Evolutionary conservation across 192 early-diverging fungal species (phyloP).

Genomic region (Podila minutissima): DNA sequence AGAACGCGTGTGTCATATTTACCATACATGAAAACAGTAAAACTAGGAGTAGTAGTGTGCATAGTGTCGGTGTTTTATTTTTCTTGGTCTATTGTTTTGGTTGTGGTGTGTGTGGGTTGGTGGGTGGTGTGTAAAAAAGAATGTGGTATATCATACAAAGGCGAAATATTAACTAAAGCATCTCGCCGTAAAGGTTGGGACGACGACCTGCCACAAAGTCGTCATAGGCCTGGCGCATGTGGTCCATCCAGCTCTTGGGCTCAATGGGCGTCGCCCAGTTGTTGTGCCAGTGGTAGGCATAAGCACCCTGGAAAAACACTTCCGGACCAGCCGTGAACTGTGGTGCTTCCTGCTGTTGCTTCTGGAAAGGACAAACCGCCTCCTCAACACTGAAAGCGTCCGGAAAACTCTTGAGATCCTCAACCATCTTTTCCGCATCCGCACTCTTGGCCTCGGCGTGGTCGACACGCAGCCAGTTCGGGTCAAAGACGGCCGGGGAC

Average conservation of each 20-base stretch:
- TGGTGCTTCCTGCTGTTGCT: neutral
- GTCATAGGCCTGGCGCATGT: conserved; percentile 30
- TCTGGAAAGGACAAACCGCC: conserved; percentile 25
- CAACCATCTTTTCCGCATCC: conserved; percentile 25
- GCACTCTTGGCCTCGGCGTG: conserved; percentile 9
- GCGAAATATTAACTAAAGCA: neutral
- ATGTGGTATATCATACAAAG: neutral
- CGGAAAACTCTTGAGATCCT: conserved; percentile 25
- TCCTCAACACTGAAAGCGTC: conserved; percentile 16
- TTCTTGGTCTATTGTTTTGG: neutral
- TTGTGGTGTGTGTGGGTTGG: neutral
- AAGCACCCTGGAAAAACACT: conserved; percentile 41
- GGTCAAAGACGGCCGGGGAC: conserved; percentile 45
- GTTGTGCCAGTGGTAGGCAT: conserved; percentile 54
- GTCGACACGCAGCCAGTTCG: conserved; percentile 45
- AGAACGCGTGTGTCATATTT: too few relatives aligned
- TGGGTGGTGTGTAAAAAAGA: neutral
- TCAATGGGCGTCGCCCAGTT: conserved; percentile 27
- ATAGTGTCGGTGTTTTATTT: neutral
- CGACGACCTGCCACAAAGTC: conserved; percentile 33
- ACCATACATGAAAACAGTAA: too few relatives aligned
- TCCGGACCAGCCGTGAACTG: conserved; percentile 32
- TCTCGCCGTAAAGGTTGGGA: conserved; percentile 48
- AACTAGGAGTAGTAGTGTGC: too few relatives aligned
- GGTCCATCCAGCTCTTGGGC: conserved; percentile 44